Percentiles rank a stretch among this genome's conserved stretches.
Evolutionary conservation across 257 asterid genomes (phyloP).

Genomic region (Fraxinus quadrangulata): DNA sequence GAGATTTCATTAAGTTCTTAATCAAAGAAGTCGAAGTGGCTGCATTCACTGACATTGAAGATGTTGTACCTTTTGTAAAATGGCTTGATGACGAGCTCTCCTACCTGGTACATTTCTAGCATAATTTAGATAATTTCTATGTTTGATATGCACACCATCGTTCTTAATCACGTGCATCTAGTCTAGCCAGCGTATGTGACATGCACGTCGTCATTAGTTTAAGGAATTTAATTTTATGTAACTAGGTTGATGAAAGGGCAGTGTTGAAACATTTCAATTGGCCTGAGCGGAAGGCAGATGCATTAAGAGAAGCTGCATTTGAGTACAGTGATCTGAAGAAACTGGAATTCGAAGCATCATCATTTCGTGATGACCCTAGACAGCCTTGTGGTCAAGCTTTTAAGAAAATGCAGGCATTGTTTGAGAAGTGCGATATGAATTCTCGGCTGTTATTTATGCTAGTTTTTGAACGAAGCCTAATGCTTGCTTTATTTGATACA

Average conservation of each 20-base stretch:
- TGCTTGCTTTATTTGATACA: conserved; percentile 25
- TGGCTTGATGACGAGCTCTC: conserved; percentile 86
- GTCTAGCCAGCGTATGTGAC: no score
- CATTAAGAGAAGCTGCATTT: conserved; percentile 85
- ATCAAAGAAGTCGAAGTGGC: conserved; percentile 73
- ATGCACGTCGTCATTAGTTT: neutral
- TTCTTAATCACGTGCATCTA: no score
- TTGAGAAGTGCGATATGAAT: conserved; percentile 44
- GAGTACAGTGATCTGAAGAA: conserved; percentile 74
- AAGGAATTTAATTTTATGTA: neutral
- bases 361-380: conserved; percentile 59
- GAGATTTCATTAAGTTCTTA: conserved; percentile 69
- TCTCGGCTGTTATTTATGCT: neutral
- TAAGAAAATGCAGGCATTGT: conserved; percentile 70
- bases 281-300: conserved; percentile 91
- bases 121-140: neutral
- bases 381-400: conserved; percentile 57
- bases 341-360: conserved; percentile 61
- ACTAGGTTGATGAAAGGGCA: conserved; percentile 88
- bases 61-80: conserved; percentile 78
- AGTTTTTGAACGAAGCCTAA: neutral
- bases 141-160: no score
- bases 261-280: conserved; percentile 86
- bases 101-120: conserved; percentile 44
- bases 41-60: conserved; percentile 73